A percentile compares a stretch with the other conserved stretches of the same genome.
Conservation (phyloP, 352 stramenopile genomes). For the Phytophthora cryptogea region DNA sequence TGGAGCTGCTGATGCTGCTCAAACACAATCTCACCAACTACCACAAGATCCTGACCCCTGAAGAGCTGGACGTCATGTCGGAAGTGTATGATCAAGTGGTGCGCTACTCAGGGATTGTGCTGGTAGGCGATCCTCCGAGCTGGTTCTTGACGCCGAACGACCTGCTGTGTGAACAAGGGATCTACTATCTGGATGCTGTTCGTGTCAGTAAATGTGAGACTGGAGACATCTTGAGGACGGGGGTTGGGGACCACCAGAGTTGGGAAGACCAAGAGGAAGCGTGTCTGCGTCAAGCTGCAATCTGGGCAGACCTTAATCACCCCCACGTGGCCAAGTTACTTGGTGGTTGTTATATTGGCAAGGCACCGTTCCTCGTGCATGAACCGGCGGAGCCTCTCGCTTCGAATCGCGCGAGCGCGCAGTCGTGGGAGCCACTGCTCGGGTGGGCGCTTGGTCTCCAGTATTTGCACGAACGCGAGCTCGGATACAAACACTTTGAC, state of each 20-base stretch:
- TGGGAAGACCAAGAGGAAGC: conserved; percentile 28
- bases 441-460: conserved; percentile 34
- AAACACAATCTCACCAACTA: conserved; percentile 18
- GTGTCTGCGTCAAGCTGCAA: conserved; percentile 27
- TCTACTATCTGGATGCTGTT: conserved; percentile 29
- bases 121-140: conserved; percentile 17
- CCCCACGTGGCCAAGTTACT: conserved; percentile 37
- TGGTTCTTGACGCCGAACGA: conserved; percentile 32
- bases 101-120: conserved; percentile 21
- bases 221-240: conserved; percentile 11
- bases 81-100: conserved; percentile 24
- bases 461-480: conserved; percentile 38
- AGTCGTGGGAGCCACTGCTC: conserved; percentile 30
- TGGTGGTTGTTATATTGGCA: conserved; percentile 33
- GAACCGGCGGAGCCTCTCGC: conserved; percentile 20
- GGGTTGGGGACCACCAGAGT: conserved; percentile 9
- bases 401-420: conserved; percentile 16
- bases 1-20: conserved; percentile 31
- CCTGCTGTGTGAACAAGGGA: conserved; percentile 5
- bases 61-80: conserved; percentile 32
- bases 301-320: conserved; percentile 36
- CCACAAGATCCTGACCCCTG: conserved; percentile 13
- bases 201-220: conserved; percentile 26
- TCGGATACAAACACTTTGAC: conserved; percentile 32
- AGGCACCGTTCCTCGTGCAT: conserved; percentile 32